These are phyloP conservation scores for Hibiscus mutabilis DNA, from an alignment of 345 rosid genomes.

Conservation along the genomic window DNA sequence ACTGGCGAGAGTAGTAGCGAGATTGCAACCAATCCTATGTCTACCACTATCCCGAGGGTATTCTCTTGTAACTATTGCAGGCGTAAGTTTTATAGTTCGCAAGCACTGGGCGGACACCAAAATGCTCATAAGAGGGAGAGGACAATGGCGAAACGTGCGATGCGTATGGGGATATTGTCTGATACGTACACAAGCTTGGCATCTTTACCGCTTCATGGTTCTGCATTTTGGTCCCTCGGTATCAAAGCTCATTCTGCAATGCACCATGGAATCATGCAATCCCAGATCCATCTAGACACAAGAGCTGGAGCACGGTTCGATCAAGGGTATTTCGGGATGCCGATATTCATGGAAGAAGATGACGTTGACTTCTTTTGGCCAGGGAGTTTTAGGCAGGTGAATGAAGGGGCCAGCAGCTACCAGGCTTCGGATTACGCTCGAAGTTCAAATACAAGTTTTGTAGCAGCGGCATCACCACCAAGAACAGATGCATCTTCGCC, in stretches of 20 bases:
- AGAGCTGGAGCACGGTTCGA: conserved; percentile 56
- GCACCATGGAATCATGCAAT: conserved; percentile 35
- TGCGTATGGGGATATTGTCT: conserved; percentile 67
- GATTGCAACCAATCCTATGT: conserved; percentile 7
- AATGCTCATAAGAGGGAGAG: conserved; percentile 95
- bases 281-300: conserved; percentile 28
- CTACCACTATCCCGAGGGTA: conserved; percentile 37
- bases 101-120: conserved; percentile 97
- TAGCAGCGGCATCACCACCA: conserved; percentile 22
- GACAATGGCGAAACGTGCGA: conserved; percentile 84
- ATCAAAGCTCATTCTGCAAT: conserved; percentile 70
- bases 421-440: conserved; percentile 18
- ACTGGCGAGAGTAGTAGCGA: conserved; percentile 22
- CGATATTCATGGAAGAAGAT: conserved; percentile 56
- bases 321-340: conserved; percentile 50
- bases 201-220: conserved; percentile 62
- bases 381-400: conserved; percentile 74
- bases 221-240: conserved; percentile 57
- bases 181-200: conserved; percentile 60
- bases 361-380: conserved; percentile 70
- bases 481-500: conserved; percentile 40
- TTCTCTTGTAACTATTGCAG: conserved; percentile 91
- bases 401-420: conserved; percentile 21
- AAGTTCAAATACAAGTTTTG: conserved; percentile 31
- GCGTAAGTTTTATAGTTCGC: conserved; percentile 95